Evolutionary conservation across 1,284 basidiomycete species (phyloP), one percentile per base, ranked within the genome.

Genomic region (Trametes versicolor): DNA sequence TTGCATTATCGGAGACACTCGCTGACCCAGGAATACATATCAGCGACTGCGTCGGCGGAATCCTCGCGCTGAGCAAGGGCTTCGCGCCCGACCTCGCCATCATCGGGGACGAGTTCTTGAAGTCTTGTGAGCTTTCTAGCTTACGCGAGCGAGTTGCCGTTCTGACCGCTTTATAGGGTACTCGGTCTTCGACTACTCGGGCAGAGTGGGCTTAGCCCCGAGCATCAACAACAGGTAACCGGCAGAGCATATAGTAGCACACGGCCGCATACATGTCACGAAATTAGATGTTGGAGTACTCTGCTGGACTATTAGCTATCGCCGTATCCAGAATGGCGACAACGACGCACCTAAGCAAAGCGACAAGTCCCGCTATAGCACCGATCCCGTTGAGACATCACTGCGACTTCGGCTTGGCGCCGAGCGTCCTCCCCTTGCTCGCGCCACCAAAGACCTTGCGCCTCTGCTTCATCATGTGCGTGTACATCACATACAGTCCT

Each of bases 401-500:
- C 7, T 66, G 67, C 9, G 73, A 69, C 72, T 79, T 78, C 39
- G 76, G 68, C 65, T 77, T 78, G 12, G 67, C 64, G 27, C 72
- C 72, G n/a, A 72, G 64, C 39, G 70, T 74, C 36, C 43, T 60
- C n/a, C 70, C 70, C 61, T 69, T 60, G 27, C 74, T 48, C 37
- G 77, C 74, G 9, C 72, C 73, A 4, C 89, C 88, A 59, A 96
- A 81, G 3, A 94, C 88, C 80, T 92, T 95, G 68, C 87, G 83
- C 60, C 96, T 83, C 77, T 96, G 95, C 65, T 81, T 83, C 58
- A 96, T 89, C 96, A 98, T 98, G 79, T 98, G 87, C 13, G 89
- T 91, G 80, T 94, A 96, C 84, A 98, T 87, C 66, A 94, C 82
- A 76, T 95, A 97, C 60, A 98, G 81, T 6, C 88, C 93, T 95